Evolutionary conservation across 108 stramenopile genomes (phyloP), one percentile per base, ranked within the genome.

Genomic region (Hondaea fermentalgiana): DNA sequence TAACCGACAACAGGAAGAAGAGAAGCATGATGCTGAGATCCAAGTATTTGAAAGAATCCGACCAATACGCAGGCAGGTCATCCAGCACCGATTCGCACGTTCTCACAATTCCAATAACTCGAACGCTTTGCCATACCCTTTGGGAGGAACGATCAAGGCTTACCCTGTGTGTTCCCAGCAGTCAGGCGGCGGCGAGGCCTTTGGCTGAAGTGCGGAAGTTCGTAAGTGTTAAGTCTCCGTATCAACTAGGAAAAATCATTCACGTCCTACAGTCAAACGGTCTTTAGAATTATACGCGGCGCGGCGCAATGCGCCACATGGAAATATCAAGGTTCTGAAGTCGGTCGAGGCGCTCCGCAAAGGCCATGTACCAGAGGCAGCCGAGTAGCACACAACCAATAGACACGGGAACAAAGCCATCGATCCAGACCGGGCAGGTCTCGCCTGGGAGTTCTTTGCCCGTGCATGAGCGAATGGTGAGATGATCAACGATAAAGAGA

Each of bases 401-500:
- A 35, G 76, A 53, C 12, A 83, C 16, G n/a, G 76, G 76, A 25
- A 83, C 4, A 45, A 83, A 83, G n/a, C 76, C 76, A 23, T 83
- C 76, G 23, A 83, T 3, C 49, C 45, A 47, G 3, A 83, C 51
- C 17, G 19, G 19, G 23, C 76, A 83, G 49, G 19, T 35, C 4
- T 83, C 51, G 45, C n/a, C 76, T 8, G 76, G 49, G 25, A 69
- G 64, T 23, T 69, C 64, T 3, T 69, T 42, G 25, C 64, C 64
- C 25, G 45, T 53, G 51, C 76, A 83, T 25, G 19, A 21, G 51
- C 49, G 28, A 16, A 35, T 53, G n/a, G 49, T 83, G n/a, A 83
- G 49, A 23, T 83, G 76, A 12, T 83, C 76, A 35, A 83, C 76
- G n/a, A 83, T 12, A 23, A 57, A 42, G 95, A 98, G 96, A 88